Evolutionary conservation across 169 alveolate species (phyloP), one percentile per base, ranked within the genome.

Genomic region (Besnoitia besnoiti): DNA sequence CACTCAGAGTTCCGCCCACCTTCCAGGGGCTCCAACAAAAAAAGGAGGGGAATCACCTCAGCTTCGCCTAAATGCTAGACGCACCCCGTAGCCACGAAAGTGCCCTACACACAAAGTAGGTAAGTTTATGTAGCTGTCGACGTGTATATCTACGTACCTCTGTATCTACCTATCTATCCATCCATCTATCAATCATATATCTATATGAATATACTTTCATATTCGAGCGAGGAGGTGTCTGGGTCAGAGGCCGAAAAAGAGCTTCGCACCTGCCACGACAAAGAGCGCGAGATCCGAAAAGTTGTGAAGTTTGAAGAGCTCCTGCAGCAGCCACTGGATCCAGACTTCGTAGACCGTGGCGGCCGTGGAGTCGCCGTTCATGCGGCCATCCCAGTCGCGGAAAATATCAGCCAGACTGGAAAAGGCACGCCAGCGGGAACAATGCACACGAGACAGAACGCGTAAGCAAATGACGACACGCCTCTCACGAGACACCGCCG

Each of bases 341-440:
- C 93, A 90, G 33, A 90, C 93, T 35, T 90, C 93, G 51, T 90
- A 90, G 46, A 90, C n/a, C 30, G 93, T 76, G 67, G 93, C 93
- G 85, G 80, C 89, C 27, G 49, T 14, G 8, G 93, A 90, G 47
- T 85, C 61, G 76, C 67, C 90, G 49, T 44, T 44, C 93, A 90
- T 90, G 44, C 73, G 35, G 35, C 93, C 85, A 55, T 90, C 93
- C 93, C 93, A 90, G 21, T 62, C 49, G 77, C 73, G 80, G 77
- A 90, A 37, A 27, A 76, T 75, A 33, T 84, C 77, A 39, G 75
- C 73, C 55, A 90, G 85, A 49, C 93, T 90, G 62, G 27, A 7
- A 35, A n/a, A 42, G 39, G 50, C n/a, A 35, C 10, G n/a, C 73
- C 62, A 37, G 27, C 19, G 12, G 27, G 37, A 8, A 12, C 12